phyloP scores from a whole-genome alignment of 306 rosid species.

The Prunus salicina region DNA sequence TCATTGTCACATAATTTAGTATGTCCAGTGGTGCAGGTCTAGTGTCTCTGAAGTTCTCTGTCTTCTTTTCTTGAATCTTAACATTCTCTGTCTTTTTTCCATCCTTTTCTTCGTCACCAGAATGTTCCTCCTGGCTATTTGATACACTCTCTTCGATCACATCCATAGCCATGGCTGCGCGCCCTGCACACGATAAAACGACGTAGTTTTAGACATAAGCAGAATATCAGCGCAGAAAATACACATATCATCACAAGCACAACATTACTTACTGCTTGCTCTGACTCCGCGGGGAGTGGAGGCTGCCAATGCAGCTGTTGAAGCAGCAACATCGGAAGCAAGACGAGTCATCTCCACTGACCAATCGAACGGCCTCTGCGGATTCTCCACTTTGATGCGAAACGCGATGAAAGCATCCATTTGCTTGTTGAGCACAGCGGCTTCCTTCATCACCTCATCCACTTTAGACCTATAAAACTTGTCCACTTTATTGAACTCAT shows the following conservation, averaged over 20 bases:
- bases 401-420: slow-evolving; percentile 75
- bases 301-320: slow-evolving; percentile 46
- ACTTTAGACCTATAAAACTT: slow-evolving; percentile 46
- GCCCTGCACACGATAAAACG: slow-evolving; percentile 30
- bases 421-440: slow-evolving; percentile 52
- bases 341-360: slow-evolving; percentile 51
- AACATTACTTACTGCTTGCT: slow-evolving; percentile 30
- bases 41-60: background rate
- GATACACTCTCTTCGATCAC: slow-evolving; percentile 39
- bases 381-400: slow-evolving; percentile 61
- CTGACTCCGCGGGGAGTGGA: slow-evolving; percentile 41
- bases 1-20: slow-evolving; percentile 46
- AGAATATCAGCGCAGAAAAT: background rate
- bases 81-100: slow-evolving; percentile 1
- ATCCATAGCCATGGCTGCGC: slow-evolving; percentile 35
- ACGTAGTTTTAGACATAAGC: background rate
- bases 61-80: slow-evolving; percentile 14
- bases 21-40: slow-evolving; percentile 55
- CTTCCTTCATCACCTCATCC: slow-evolving; percentile 63
- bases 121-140: slow-evolving; percentile 24
- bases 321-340: slow-evolving; percentile 51
- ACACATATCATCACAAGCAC: too few relatives aligned
- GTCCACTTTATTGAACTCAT: slow-evolving; percentile 63
- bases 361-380: slow-evolving; percentile 28
- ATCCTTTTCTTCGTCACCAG: slow-evolving; percentile 18